phyloP scores from a whole-genome alignment of 768 basidiomycete genomes.

The Lyophyllum atratum region DNA sequence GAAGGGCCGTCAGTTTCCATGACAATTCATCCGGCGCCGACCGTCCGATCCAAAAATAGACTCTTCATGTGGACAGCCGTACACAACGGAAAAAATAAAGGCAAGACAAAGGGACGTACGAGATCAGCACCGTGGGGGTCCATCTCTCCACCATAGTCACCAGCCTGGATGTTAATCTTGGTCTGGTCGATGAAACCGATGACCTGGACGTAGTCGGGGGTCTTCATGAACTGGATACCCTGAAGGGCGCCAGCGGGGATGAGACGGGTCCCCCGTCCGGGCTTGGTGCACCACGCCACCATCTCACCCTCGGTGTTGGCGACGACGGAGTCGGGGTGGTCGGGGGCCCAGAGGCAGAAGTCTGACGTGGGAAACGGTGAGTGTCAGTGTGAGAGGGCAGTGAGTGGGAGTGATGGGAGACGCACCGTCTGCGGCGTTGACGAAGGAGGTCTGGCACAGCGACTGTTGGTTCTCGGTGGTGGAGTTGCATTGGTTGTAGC shows the following conservation, averaged over 20 bases:
- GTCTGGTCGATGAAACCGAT: constrained; percentile 62
- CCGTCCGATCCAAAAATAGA: neutral
- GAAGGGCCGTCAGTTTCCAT: neutral
- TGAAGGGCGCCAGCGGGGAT: constrained; percentile 70
- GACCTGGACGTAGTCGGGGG: constrained; percentile 56
- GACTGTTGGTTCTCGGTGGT: constrained; percentile 63
- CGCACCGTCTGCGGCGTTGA: constrained; percentile 58
- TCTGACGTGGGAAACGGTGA: constrained; percentile 36
- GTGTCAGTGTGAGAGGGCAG: neutral
- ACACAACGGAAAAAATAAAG: neutral
- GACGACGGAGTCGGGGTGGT: constrained; percentile 51
- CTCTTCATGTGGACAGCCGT: neutral
- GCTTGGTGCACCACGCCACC: constrained; percentile 77
- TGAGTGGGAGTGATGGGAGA: neutral
- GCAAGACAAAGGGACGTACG: neutral
- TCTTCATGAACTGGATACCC: constrained; percentile 61
- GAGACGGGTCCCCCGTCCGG: constrained; percentile 67
- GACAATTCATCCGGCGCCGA: neutral
- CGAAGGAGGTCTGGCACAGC: constrained; percentile 59
- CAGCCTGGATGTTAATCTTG: constrained; percentile 43
- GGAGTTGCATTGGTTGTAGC: constrained; percentile 70
- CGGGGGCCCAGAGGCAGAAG: constrained; percentile 69
- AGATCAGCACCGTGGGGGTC: constrained; percentile 64
- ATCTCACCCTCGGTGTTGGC: constrained; percentile 68
- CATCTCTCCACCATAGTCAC: constrained; percentile 70